Base-by-base conservation (phyloP, 306 rosid species). In the Medicago lupulina region DNA sequence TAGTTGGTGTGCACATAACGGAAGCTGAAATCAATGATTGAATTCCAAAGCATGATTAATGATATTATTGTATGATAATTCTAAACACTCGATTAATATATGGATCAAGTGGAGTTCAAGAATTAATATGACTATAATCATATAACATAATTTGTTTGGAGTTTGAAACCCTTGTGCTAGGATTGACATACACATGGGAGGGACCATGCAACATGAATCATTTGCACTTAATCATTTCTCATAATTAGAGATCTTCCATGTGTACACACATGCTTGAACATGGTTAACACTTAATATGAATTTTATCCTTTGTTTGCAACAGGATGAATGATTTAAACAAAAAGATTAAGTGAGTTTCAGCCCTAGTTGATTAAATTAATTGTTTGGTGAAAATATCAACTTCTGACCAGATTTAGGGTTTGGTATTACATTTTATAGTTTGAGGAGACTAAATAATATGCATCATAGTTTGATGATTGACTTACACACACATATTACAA, bases 221-320 rank as follows among this genome's bases (percentile, higher is more conserved):
- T 82, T 79, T 71, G 44, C 10, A 25, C 76, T 59, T 59, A 49
- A 67, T 78, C 75, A 75, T 68, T 82, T 82, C 58, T 62, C 51
- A 60, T 39, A 58, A 38, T 18, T 36, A 83, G 74, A 16, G 77
- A 85, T 74, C 63, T 64, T 86, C 83, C 85, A 88, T 81, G 83
- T 85, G 88, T 77, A 85, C 93, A 92, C 96, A 88, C 88, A 93
- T 31, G 66, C 23, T 81, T 65, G 84, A 90, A 88, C 96, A 92
- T 57, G 91, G 74, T 77, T 76, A 46, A 70, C 66, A 75, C 58
- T 63, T 55, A 78, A 81, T 76, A 46, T 75, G 79, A 64, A 14
- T 11, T 71, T 76, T 16, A 70, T 80, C 55, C 34, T 59, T 40
- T 61, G n/a, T 57, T 9, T 57, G 15, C 8, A 57, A 51, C 28